Conservation (phyloP, 2,329 filamentous ascomycete genomes). For the Stagonosporopsis vannaccii region DNA sequence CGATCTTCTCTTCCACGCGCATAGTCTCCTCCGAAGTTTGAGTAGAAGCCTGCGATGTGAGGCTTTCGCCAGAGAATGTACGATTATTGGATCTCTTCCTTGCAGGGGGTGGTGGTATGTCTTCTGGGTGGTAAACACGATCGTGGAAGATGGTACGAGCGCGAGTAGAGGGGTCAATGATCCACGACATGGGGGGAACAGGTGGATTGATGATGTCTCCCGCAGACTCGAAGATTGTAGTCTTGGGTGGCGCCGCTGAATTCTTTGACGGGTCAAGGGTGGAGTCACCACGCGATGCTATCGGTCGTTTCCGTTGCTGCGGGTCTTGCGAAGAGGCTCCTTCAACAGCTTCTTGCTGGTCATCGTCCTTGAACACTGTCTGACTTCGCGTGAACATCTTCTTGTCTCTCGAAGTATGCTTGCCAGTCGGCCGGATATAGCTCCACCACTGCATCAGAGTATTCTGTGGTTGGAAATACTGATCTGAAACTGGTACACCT, state of each 20-base stretch:
- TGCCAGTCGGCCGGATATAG: conserved; percentile 72
- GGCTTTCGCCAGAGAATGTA: conserved; percentile 49
- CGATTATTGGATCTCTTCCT: conserved; percentile 49
- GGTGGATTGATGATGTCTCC: conserved; percentile 92
- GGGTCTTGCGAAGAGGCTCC: conserved; percentile 22
- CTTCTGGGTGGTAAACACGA: conserved; percentile 88
- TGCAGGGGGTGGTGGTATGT: conserved; percentile 82
- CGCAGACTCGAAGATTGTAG: conserved; percentile 93
- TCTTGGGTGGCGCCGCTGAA: conserved; percentile 79
- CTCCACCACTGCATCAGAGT: conserved; percentile 68
- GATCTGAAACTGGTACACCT: conserved; percentile 23
- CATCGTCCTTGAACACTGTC: conserved; percentile 37
- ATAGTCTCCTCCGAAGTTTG: conserved; percentile 64
- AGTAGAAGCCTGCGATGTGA: conserved; percentile 34
- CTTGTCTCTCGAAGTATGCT: conserved; percentile 74
- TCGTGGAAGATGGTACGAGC: conserved; percentile 96
- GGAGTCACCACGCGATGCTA: conserved; percentile 59
- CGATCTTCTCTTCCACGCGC: conserved; percentile 97
- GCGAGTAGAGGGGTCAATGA: conserved; percentile 82
- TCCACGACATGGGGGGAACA: conserved; percentile 79
- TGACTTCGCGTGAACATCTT: conserved; percentile 54
- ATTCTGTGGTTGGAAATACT: conserved; percentile 46
- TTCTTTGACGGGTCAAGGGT: conserved; percentile 55
- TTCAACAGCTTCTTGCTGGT: conserved; percentile 27
- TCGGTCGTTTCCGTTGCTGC: conserved; percentile 49